Conservation (phyloP, 106 monocot genomes). For the Dendrobium huoshanense region DNA sequence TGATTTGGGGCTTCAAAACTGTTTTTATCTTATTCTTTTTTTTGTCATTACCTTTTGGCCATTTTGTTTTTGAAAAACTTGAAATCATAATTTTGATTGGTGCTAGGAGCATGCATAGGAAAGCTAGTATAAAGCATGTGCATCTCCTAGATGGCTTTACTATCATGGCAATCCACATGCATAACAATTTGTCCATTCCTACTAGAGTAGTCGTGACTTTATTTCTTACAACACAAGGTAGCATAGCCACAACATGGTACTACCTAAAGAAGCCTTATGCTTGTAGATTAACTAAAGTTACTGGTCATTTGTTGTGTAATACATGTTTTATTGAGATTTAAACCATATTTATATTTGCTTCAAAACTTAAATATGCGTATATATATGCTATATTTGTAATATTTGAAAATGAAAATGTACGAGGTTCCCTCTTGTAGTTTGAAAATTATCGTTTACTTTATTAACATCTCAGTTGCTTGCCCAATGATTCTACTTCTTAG, state of each 20-base stretch:
- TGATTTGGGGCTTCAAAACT: too few relatives aligned
- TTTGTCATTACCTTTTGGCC: not conserved
- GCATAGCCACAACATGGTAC: not conserved
- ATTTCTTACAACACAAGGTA: not conserved
- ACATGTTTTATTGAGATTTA: not conserved
- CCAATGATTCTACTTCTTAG: not conserved
- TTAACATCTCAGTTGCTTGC: not conserved
- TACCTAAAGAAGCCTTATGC: not conserved
- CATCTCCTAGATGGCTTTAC: not conserved
- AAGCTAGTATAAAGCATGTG: not conserved
- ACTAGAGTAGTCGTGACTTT: not conserved
- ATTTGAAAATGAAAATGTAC: not conserved
- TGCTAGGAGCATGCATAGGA: not conserved
- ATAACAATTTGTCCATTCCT: not conserved
- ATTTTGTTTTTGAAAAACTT: not conserved
- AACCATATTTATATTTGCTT: not conserved
- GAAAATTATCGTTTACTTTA: not conserved
- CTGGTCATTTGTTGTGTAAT: not conserved
- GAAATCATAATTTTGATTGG: not conserved
- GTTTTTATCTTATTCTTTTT: too few relatives aligned
- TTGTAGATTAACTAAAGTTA: not conserved
- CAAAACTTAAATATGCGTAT: not conserved
- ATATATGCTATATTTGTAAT: not conserved
- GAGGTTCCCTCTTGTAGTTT: not conserved
- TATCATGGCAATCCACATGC: not conserved